Evolutionary conservation across 495 filamentous ascomycete species (phyloP), one percentile per base, ranked within the genome.

Genomic region (Darksidea phi): DNA sequence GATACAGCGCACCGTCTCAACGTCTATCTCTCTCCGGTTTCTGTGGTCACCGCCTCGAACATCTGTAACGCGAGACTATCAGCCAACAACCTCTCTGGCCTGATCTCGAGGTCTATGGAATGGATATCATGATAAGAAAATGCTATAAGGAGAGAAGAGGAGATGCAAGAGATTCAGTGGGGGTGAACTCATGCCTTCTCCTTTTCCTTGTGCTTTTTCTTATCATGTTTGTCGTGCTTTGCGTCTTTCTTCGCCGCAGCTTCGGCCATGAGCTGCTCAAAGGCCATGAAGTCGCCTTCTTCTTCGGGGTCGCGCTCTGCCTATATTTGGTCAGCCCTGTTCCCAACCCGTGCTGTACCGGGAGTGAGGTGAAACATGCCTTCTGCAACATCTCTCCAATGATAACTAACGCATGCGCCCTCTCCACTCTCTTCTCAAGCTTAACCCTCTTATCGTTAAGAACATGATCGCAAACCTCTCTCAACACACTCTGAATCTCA

Each of bases 211-310:
- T 89, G 82, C 70, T 88, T 84, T 67, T 87, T 81, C 70, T 88
- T 86, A 75, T 90, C 88, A 73, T 82, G 79, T 25, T 84, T 77
- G 23, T 82, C 78, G 71, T 86, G 83, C 72, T 91, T 87, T 47
- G 84, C 84, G 71, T 81, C 82, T 74, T 96, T 95, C 83, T 97
- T 97, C 51, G 89, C 86, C 48, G 89, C 89, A 6, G 95, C 93
- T 70, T 99, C 94, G 32, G 94, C 91, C 76, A 99, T 95, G 26
- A 99, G 85, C 74, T 97, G 90, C 73, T 99, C 94, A 69, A 99
- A 99, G 18, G 90, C 93, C 86, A 97, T 95, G 78, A 95, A 97
- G 56, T 97, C 93, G 63, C 93, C 94, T 78, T 97, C 94, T 77
- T 99, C 94, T 43, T 97, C 95, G 41, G 91, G 88, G 61, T 91